Conservation (phyloP, 352 stramenopile genomes). For the Pythium utonaiense region DNA sequence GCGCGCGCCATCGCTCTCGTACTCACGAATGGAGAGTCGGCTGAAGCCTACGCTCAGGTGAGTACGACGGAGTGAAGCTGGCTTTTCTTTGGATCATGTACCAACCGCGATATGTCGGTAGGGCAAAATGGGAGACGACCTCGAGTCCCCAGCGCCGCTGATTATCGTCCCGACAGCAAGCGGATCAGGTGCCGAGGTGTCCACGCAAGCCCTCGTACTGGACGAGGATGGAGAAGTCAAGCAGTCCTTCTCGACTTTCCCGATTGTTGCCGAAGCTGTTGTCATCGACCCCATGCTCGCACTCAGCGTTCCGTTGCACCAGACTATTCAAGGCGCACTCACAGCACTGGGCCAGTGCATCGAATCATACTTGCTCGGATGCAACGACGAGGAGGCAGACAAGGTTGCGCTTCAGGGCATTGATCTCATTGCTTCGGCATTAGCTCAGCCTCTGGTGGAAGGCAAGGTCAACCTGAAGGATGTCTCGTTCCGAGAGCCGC, state of each 20-base stretch:
- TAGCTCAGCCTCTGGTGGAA: conserved; percentile 52
- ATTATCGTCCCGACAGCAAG: conserved; percentile 60
- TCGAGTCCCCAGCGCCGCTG: conserved; percentile 31
- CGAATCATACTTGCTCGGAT: conserved; percentile 66
- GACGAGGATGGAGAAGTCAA: conserved; percentile 67
- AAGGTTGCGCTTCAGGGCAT: conserved; percentile 56
- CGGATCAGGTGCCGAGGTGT: conserved; percentile 53
- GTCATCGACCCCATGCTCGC: conserved; percentile 68
- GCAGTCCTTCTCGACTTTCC: conserved; percentile 33
- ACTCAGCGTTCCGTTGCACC: conserved; percentile 48
- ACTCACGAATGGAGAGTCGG: conserved; percentile 40
- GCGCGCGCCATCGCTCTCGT: conserved; percentile 52
- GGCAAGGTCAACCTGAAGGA: conserved; percentile 64
- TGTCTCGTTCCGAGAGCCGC: conserved; percentile 42
- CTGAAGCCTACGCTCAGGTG: conserved; percentile 31
- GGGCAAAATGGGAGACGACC: conserved; percentile 16
- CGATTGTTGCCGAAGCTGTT: conserved; percentile 53
- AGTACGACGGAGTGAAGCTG: no score
- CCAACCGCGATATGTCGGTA: no score
- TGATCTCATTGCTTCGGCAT: conserved; percentile 44
- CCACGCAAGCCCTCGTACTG: conserved; percentile 47
- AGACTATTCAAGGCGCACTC: conserved; percentile 55
- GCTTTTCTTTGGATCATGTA: no score
- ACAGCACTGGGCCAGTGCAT: conserved; percentile 69
- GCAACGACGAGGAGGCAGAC: conserved; percentile 34